A percentile compares a stretch with the other conserved stretches of the same genome.
Evolutionary conservation across 768 basidiomycete species (phyloP).

Genomic region (Leccinum pellstonianum): DNA sequence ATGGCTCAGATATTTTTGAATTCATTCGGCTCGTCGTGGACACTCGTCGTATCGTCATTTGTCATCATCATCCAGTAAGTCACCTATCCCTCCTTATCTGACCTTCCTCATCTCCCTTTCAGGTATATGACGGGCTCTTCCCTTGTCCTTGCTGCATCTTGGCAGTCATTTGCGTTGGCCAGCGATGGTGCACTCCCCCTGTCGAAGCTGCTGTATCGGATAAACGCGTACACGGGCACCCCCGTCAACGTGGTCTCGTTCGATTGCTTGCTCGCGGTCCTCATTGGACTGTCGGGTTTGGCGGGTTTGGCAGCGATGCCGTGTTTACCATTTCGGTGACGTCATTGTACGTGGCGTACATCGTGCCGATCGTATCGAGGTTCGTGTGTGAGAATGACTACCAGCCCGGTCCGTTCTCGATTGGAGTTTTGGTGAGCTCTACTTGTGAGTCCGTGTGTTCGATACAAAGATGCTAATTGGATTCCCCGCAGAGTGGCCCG

Average conservation of each 20-base stretch:
- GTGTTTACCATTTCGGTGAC: slow-evolving; percentile 49
- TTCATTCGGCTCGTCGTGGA: slow-evolving; percentile 40
- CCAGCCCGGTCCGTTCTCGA: slow-evolving; percentile 44
- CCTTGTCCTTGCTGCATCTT: slow-evolving; percentile 45
- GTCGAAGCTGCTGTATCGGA: slow-evolving; percentile 49
- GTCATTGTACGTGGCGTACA: slow-evolving; percentile 43
- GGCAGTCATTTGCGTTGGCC: slow-evolving; percentile 55
- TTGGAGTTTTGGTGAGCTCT: slow-evolving; percentile 37
- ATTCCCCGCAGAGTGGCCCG: slow-evolving; percentile 44
- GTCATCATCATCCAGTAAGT: slow-evolving; percentile 47
- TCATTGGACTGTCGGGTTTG: slow-evolving; percentile 52
- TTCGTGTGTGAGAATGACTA: slow-evolving; percentile 45
- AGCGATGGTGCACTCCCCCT: slow-evolving; percentile 63
- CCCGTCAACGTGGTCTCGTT: slow-evolving; percentile 62
- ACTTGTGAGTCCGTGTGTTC: background rate
- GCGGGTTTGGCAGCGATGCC: slow-evolving; percentile 54
- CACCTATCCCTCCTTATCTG: background rate
- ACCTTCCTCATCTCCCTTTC: background rate
- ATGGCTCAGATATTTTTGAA: slow-evolving; percentile 37
- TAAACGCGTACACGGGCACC: slow-evolving; percentile 53
- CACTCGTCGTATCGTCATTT: slow-evolving; percentile 51
- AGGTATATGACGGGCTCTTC: slow-evolving; percentile 47
- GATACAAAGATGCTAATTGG: background rate
- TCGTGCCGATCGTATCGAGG: slow-evolving; percentile 47
- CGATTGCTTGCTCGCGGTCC: slow-evolving; percentile 37